Base-by-base conservation (phyloP, 2,329 filamentous ascomycete genomes). In the Dactylonectria macrodidyma region DNA sequence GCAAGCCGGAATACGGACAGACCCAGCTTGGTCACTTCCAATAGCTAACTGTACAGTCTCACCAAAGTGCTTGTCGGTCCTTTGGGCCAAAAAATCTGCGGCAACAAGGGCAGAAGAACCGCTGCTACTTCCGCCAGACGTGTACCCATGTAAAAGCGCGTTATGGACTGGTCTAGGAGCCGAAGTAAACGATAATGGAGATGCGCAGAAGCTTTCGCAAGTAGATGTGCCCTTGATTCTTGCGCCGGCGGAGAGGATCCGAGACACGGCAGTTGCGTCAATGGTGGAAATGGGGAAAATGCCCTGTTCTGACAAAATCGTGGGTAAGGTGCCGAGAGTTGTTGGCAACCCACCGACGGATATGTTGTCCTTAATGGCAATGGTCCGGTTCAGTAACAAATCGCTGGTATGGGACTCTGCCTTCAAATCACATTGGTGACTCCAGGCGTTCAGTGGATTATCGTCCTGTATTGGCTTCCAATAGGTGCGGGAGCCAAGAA, bases 371-470 rank as follows among this genome's bases (percentile, higher is more conserved):
- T 79, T 79, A 59, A 79, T 74, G 30, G 66, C 72, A 24, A 77
- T 48, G 0, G 67, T 75, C 2, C 62, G 57, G 3, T 71, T 71
- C 9, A 33, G 22, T 3, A 78, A 72, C 9, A 72, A 52, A 2
- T 54, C 38, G 38, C n/a, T 69, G 8, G 24, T 22, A 7, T 41
- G 44, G 12, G 19, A 26, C 5, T 26, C n/a, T 3, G 71, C 63
- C 16, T 48, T 34, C 2, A 81, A 64, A 34, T 76, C 66, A 41
- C 78, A 80, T 46, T 72, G 67, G 65, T 80, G 78, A 30, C 77
- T 79, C 80, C 80, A 81, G 1, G 77, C 80, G 55, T 81, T 80
- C 8, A 80, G 55, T 0, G 76, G 77, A 56, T 81, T 81, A 11
- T 77, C 73, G 9, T 70, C 55, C 5, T 67, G 34, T 1, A 34